phyloP scores from a whole-genome alignment of 345 rosid species.

The Syzygium aromaticum region DNA sequence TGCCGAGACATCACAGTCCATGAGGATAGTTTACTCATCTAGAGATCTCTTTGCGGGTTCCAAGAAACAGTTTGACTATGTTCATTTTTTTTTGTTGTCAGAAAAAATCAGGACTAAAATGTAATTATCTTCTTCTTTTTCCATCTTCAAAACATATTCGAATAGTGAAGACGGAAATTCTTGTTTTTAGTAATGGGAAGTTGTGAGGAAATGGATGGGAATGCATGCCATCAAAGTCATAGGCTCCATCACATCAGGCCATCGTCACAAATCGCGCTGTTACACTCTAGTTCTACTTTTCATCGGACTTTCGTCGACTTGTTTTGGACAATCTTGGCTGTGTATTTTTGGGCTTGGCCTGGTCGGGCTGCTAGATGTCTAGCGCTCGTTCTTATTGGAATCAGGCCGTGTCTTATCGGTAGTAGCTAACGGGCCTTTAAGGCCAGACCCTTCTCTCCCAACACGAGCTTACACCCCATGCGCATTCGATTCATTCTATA shows the following conservation, averaged over 20 bases:
- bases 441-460: background rate
- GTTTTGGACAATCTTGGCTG: background rate
- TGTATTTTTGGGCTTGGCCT: background rate
- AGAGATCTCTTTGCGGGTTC: background rate
- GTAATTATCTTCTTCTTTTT: background rate
- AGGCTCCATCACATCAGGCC: too few species aligned
- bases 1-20: too few species aligned
- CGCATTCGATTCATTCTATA: too few species aligned
- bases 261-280: too few species aligned
- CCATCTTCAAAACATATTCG: background rate
- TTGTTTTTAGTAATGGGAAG: background rate
- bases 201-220: background rate
- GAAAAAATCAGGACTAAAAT: too few species aligned
- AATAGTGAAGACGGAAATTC: background rate
- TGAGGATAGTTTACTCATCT: too few species aligned
- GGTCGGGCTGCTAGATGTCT: background rate
- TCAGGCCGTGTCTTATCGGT: background rate
- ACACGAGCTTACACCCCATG: too few species aligned
- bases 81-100: too few species aligned
- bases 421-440: background rate
- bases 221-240: too few species aligned
- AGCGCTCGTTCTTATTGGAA: background rate
- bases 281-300: too few species aligned
- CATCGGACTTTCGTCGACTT: background rate
- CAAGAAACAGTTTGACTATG: background rate